Base-by-base conservation (phyloP, 495 filamentous ascomycete species). In the Talaromyces proteolyticus region DNA sequence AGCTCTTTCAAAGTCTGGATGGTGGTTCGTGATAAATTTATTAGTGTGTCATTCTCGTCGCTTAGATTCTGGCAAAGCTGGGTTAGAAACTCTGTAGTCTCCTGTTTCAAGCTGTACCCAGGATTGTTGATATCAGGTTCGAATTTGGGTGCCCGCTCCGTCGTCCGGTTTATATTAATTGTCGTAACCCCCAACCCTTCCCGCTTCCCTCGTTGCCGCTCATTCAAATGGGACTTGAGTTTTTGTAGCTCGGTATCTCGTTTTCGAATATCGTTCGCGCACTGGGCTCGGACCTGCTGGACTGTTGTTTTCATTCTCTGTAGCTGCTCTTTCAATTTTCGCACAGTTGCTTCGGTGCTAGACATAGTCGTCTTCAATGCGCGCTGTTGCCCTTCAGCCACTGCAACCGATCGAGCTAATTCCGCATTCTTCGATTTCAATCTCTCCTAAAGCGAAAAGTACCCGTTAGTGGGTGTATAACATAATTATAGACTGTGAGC, bases 81-180 rank as follows among this genome's bases (percentile, higher is more conserved):
- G 1, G 93, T 95, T 41, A 98, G 71, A 63, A 96, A 97, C 42
- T 89, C 87, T 17, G 89, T 91, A 4, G 93, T 96, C 68, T 97
- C 94, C 55, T 86, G 79, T 48, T 82, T 79, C 51, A 97, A 64
- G 57, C 80, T 87, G 64, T 93, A 90, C 34, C 72, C 78, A 0
- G 82, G 79, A 41, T 79, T 76, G 20, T 75, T 69, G 1, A 82
- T 61, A 21, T 76, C 74, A 2, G 70, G 61, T 21, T 66, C 72
- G 2, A 73, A 71, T 14, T 66, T 72, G 7, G 58, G 53, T 57
- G 44, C 57, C 34, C 62, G 62, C n/a, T 73, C 68, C 20, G 57
- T 59, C 4, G 59, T 53, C 5, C 68, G 68, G 47, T 72, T 73
- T 39, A 76, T 68, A 40, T 75, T 76, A 55, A 77, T 75, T 2